Evolutionary conservation across 2,329 filamentous ascomycete species (phyloP).

Genomic region (Thelonectria discophora): DNA sequence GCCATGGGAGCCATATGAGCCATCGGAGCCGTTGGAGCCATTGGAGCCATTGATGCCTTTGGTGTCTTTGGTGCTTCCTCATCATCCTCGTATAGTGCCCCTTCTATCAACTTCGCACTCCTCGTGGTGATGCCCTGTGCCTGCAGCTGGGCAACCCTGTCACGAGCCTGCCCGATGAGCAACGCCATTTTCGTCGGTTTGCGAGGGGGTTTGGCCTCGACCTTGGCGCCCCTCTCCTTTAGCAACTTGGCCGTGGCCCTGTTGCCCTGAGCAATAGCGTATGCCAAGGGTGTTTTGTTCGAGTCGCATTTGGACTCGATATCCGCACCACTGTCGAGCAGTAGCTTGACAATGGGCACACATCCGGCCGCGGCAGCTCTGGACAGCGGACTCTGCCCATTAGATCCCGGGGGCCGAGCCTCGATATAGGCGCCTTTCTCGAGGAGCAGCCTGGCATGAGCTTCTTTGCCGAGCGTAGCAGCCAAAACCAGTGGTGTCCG

Average conservation of each 20-base stretch:
- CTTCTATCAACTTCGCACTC: too few relatives aligned
- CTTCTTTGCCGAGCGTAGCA: not conserved
- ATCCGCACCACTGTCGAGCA: not conserved
- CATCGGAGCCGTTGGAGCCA: too few relatives aligned
- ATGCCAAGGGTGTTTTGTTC: not conserved
- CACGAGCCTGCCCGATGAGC: not conserved
- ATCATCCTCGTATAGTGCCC: too few relatives aligned
- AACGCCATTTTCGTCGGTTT: not conserved
- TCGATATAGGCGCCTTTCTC: not conserved
- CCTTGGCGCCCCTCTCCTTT: not conserved
- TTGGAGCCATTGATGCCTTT: too few relatives aligned
- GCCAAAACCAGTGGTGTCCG: not conserved
- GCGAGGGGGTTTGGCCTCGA: not conserved
- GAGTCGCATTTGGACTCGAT: not conserved
- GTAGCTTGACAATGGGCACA: conserved; percentile 9
- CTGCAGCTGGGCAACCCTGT: not conserved
- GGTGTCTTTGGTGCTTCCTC: too few relatives aligned
- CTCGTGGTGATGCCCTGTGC: too few relatives aligned
- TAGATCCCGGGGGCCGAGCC: not conserved
- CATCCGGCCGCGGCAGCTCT: conserved; percentile 4
- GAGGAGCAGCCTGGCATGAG: conserved; percentile 5
- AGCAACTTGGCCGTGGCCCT: conserved; percentile 16
- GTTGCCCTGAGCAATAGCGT: conserved; percentile 3
- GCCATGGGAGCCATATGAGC: too few relatives aligned
- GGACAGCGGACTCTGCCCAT: not conserved